Base-by-base conservation (phyloP, 2,329 filamentous ascomycete genomes). In the Hirsutella minnesotensis region DNA sequence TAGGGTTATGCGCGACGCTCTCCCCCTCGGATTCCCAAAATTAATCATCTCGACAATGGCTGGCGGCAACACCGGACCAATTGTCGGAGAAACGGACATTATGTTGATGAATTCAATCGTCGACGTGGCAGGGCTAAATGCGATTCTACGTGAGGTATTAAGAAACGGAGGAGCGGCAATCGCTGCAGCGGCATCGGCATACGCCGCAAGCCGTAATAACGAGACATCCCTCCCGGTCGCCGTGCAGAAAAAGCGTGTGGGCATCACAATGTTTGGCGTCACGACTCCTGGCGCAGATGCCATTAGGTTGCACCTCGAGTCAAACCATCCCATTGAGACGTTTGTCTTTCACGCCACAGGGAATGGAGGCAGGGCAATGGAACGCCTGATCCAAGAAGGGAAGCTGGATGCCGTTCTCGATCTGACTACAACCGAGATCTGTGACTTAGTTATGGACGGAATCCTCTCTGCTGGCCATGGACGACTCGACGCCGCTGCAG, bases 191-290 rank as follows among this genome's bases (percentile, higher is more conserved):
- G 72, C 76, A 0, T 46, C 48, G 2, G 59, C 66, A 0, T 77
- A 75, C 45, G 52, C 47, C 5, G 30, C 40, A 8, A 46, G 48
- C 9, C 19, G 33, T 24, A 39, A 46, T 13, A 39, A 30, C 8
- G 42, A 45, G n/a, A 18, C 3, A 9, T n/a, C 4, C 15, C 33
- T 9, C 5, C 15, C 13, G 9, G 2, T 5, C 9, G n/a, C n/a
- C 12, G 3, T n/a, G 4, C 33, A n/a, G 9, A 69, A 67, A 50
- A 71, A 68, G 43, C 63, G 70, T 0, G 64, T 86, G 7, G 81
- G 72, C 0, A 72, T 85, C 20, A 83, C 81, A 2, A 86, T 86
- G 81, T 86, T 85, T 53, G 81, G 82, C 2, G 80, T 86, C 7
- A 86, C 82, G 0, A 86, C 81, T 0, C 79, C 80, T 0, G 75